phyloP scores from a whole-genome alignment of 78 protist species.

The Dictyostelium citrinum region DNA sequence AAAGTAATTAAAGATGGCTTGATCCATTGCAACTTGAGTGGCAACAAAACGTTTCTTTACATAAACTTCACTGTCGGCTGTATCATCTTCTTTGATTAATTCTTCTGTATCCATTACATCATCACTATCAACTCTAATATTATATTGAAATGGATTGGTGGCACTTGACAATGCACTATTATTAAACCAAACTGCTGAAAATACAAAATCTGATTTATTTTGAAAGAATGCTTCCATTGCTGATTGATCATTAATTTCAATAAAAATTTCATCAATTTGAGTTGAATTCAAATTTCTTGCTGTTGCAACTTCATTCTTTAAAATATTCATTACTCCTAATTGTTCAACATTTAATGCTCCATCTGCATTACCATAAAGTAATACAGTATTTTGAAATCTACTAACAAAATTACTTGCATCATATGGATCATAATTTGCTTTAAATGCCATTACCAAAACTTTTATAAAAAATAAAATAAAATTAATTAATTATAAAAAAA shows the following conservation, averaged over 20 bases:
- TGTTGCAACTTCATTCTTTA: not conserved
- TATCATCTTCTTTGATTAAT: not conserved
- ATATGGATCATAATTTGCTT: conserved; percentile 16
- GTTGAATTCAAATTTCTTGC: not conserved
- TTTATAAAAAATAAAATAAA: not conserved
- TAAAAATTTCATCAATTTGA: not conserved
- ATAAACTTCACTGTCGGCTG: not conserved
- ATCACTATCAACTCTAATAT: conserved; percentile 56
- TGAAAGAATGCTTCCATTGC: conserved; percentile 19
- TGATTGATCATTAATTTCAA: not conserved
- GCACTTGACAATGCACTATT: not conserved
- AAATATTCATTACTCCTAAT: not conserved
- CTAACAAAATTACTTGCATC: not conserved
- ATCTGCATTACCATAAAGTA: conserved; percentile 15
- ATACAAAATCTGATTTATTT: not conserved
- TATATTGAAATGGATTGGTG: conserved; percentile 1
- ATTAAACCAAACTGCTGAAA: conserved; percentile 47
- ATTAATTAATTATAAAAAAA: not conserved
- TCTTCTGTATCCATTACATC: not conserved
- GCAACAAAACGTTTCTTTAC: not conserved
- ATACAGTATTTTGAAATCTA: not conserved
- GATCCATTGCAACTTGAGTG: conserved; percentile 17
- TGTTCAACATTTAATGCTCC: conserved; percentile 8
- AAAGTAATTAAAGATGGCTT: not conserved
- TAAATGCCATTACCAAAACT: conserved; percentile 45